Conservation (phyloP, 441 rosid genomes). For the Pelargonium australe region DNA sequence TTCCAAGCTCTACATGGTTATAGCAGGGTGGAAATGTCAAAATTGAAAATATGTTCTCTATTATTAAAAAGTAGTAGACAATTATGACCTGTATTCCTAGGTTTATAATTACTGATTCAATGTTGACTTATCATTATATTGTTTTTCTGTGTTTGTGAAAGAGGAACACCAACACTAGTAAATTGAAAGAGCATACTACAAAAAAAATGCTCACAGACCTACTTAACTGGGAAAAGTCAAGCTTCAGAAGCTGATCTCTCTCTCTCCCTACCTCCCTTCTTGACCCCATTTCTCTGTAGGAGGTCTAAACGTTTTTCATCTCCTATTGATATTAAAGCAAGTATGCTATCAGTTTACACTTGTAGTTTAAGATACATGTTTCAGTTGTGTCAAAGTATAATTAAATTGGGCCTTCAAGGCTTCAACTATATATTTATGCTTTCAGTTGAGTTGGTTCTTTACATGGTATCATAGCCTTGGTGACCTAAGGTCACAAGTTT, state of each 20-base stretch:
- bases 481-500: too few species aligned
- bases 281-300: background rate
- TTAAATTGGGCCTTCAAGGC: too few species aligned
- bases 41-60: background rate
- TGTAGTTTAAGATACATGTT: background rate
- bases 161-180: background rate
- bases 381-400: background rate
- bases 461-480: too few species aligned
- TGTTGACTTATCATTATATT: too few species aligned
- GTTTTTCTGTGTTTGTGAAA: background rate
- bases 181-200: too few species aligned
- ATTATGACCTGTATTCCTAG: too few species aligned
- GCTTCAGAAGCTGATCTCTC: too few species aligned
- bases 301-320: background rate
- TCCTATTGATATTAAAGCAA: constrained; percentile 5
- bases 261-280: background rate
- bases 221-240: too few species aligned
- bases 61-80: background rate
- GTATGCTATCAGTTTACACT: background rate
- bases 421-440: too few species aligned
- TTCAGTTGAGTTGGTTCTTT: too few species aligned
- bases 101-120: too few species aligned
- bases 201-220: too few species aligned
- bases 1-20: background rate
- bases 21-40: background rate